Percentiles rank a stretch among this genome's conserved stretches.
Evolutionary conservation across 257 asterid genomes (phyloP).

Genomic region (Haberlea rhodopensis): DNA sequence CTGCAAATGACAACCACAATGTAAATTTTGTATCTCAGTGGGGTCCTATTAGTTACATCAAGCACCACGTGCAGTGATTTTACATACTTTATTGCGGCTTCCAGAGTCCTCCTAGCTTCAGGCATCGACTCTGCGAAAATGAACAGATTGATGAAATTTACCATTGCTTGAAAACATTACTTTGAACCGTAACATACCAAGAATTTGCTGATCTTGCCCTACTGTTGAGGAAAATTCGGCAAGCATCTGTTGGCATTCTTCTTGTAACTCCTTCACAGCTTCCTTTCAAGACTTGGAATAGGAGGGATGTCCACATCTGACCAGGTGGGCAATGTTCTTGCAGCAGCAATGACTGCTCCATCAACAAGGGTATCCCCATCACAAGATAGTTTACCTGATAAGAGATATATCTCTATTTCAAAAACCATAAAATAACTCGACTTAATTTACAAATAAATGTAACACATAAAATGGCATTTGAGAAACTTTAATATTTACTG

Average conservation of each 20-base stretch:
- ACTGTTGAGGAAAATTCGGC: slow-evolving; percentile 65
- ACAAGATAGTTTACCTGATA: slow-evolving; percentile 66
- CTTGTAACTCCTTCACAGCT: slow-evolving; percentile 85
- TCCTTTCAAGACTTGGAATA: slow-evolving; percentile 77
- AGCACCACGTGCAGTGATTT: neutral
- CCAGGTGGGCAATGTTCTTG: slow-evolving; percentile 93
- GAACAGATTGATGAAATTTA: slow-evolving; percentile 10
- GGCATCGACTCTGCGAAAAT: slow-evolving; percentile 63
- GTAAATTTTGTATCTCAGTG: neutral
- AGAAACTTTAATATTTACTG: slow-evolving; percentile 39
- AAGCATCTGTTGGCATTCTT: slow-evolving; percentile 86
- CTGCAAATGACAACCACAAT: slow-evolving; percentile 39
- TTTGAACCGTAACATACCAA: slow-evolving; percentile 45
- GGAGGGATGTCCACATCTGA: slow-evolving; percentile 88
- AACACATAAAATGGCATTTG: slow-evolving; percentile 11
- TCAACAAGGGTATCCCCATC: slow-evolving; percentile 61
- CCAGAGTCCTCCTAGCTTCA: slow-evolving; percentile 74
- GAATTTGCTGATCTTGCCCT: slow-evolving; percentile 64
- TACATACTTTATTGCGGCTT: slow-evolving; percentile 82
- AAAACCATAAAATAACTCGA: slow-evolving; percentile 22
- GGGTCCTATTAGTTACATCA: neutral
- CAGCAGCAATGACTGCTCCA: slow-evolving; percentile 95
- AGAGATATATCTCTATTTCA: slow-evolving; percentile 26
- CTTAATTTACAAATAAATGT: slow-evolving; percentile 7
- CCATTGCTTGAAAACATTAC: neutral